Evolutionary conservation across 768 basidiomycete species (phyloP).

Genomic region (Peribolospora baueri): DNA sequence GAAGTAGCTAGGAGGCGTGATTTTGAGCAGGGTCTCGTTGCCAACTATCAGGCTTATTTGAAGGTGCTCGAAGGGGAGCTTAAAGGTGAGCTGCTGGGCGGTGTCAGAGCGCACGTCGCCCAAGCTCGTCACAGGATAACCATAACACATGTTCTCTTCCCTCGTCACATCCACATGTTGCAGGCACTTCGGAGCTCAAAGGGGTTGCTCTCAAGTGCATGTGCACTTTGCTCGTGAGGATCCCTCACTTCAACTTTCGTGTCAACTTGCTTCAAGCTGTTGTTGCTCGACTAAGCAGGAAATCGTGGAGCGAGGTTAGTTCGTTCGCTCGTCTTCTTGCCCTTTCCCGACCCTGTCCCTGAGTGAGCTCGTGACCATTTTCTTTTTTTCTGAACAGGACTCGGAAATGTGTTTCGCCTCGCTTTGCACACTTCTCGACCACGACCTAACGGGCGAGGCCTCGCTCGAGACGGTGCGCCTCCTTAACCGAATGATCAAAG

Average conservation of each 20-base stretch:
- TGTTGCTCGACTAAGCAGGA: slow-evolving; percentile 55
- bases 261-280: slow-evolving; percentile 73
- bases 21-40: slow-evolving; percentile 81
- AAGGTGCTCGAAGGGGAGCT: slow-evolving; percentile 61
- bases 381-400: slow-evolving; percentile 26
- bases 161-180: background rate
- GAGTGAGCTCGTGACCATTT: background rate
- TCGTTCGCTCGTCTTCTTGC: background rate
- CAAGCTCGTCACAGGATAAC: background rate
- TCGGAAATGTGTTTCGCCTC: slow-evolving; percentile 66
- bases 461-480: slow-evolving; percentile 76
- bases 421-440: slow-evolving; percentile 54
- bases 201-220: slow-evolving; percentile 56
- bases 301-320: slow-evolving; percentile 68
- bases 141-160: background rate
- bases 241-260: slow-evolving; percentile 91
- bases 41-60: slow-evolving; percentile 69
- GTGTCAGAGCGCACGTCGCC: background rate
- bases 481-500: slow-evolving; percentile 87
- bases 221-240: slow-evolving; percentile 57
- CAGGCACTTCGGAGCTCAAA: slow-evolving; percentile 28
- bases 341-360: background rate
- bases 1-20: slow-evolving; percentile 71
- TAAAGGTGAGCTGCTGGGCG: slow-evolving; percentile 33
- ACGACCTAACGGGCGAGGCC: slow-evolving; percentile 50